Base-by-base conservation (phyloP, 2,329 filamentous ascomycete species). In the Chaetoscypha palmicola region DNA sequence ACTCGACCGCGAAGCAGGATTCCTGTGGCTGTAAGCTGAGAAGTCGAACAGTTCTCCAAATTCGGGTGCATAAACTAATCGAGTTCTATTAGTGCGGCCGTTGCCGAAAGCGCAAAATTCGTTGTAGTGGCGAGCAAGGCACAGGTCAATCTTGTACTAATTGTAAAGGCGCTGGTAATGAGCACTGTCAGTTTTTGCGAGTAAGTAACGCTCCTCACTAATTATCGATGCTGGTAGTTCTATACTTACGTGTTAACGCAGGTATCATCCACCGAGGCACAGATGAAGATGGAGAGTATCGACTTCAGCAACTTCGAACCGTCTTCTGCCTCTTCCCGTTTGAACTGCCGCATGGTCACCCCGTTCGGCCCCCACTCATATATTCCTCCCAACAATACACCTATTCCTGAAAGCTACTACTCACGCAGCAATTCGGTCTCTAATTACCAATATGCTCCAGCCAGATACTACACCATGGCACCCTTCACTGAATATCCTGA, bases 91-190 rank as follows among this genome's bases (percentile, higher is more conserved):
- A 96, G 91, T 97, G 91, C 64, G 79, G 80, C 26, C 80, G 91
- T 54, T 97, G 91, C 66, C 80, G 91, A 48, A 90, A 91, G 68
- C 79, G 91, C 47, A 97, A 97, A 71, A 97, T 97, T 57, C 83
- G 87, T 55, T 97, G 91, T 68, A 94, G 86, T 58, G 91, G 91
- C 33, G 88, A 95, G 61, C 72, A 75, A 24, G 85, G 84, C 23
- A 78, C 83, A 58, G 84, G 83, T n/a, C 80, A 82, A 4, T 54
- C 54, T n/a, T 97, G 91, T 65, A 71, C 75, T 9, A 94, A 90
- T 63, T 97, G 91, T 69, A 83, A 79, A 58, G 79, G 72, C 49
- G 83, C 90, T 41, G 83, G 84, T 10, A 69, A 75, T 20, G 76
- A 81, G 17, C 69, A 73, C 4, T 96, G 91, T 62, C 77, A 82